Base-by-base conservation (phyloP, 306 rosid genomes). In the Cicer bijugum region DNA sequence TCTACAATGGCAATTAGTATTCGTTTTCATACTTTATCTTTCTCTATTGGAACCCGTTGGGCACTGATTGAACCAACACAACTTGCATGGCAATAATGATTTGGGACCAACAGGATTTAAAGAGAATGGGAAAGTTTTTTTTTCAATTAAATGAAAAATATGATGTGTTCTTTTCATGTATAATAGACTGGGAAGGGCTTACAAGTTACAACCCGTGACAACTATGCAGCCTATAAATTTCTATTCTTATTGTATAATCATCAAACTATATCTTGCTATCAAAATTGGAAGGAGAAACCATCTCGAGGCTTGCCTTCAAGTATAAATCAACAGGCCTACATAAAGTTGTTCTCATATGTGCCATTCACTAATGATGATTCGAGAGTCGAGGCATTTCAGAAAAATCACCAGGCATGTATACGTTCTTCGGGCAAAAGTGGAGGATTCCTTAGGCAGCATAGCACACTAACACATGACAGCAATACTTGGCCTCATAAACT, bases 271-370 rank as follows among this genome's bases (percentile, higher is more conserved):
- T 77, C 76, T 79, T 72, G 59, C 71, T 52, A 57, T 71, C 90
- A 88, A 91, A 88, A 91, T 77, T 81, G 84, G 56, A 78, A 74
- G 85, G 86, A 35, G 72, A 67, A 75, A 69, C 84, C 83, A 69
- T n/a, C 70, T 40, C 17, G 20, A 53, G 67, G 76, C 75, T 74
- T 55, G 37, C 67, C 82, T 39, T 50, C 48, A 77, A 72, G 73
- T 68, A 40, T 40, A 58, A 16, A 73, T 67, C 59, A 19, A 64
- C 38, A 42, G 71, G 72, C 62, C 33, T 50, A 48, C 69, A 75
- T 11, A 65, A 77, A 72, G 63, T 58, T 69, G 77, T 74, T 77
- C 74, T 11, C 23, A 14, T 56, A 42, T 60, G 44, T 74, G 63
- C 77, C 70, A 35, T 37, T 48, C 33, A 17, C 66, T 37, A 14